These are phyloP conservation scores for Erythrophleum fordii DNA, from an alignment of 306 rosid genomes.

Conservation along the genomic window DNA sequence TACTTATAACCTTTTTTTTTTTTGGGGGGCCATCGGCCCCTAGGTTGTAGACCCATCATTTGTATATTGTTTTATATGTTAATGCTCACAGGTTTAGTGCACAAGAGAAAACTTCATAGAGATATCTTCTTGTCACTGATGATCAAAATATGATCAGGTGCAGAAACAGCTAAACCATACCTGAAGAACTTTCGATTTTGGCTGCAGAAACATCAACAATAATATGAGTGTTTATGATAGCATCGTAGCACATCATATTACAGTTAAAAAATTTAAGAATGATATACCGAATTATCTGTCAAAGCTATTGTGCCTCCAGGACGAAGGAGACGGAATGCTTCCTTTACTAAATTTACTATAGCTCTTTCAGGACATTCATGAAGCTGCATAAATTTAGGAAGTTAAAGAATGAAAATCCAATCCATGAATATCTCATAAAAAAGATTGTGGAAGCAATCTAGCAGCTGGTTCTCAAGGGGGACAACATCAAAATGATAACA, in stretches of 20 bases:
- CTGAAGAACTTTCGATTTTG: constrained; percentile 67
- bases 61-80: not conserved
- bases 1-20: not conserved
- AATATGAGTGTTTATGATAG: constrained; percentile 38
- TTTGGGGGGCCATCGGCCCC: too few relatives aligned
- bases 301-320: constrained; percentile 71
- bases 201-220: constrained; percentile 49
- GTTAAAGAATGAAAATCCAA: constrained; percentile 21
- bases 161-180: constrained; percentile 42
- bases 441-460: not conserved
- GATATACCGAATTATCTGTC: constrained; percentile 60
- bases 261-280: not conserved
- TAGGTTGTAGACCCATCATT: not conserved
- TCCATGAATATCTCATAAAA: not conserved
- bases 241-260: not conserved
- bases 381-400: constrained; percentile 46
- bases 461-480: not conserved
- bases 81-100: constrained; percentile 1
- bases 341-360: constrained; percentile 51
- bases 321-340: constrained; percentile 72
- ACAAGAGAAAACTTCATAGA: not conserved
- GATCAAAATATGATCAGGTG: constrained; percentile 15
- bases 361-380: constrained; percentile 74
- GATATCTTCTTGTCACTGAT: not conserved
- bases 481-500: constrained; percentile 4